These are phyloP conservation scores for Clavariopsis aquatica DNA, from an alignment of 495 filamentous ascomycete genomes.

Conservation along the genomic window DNA sequence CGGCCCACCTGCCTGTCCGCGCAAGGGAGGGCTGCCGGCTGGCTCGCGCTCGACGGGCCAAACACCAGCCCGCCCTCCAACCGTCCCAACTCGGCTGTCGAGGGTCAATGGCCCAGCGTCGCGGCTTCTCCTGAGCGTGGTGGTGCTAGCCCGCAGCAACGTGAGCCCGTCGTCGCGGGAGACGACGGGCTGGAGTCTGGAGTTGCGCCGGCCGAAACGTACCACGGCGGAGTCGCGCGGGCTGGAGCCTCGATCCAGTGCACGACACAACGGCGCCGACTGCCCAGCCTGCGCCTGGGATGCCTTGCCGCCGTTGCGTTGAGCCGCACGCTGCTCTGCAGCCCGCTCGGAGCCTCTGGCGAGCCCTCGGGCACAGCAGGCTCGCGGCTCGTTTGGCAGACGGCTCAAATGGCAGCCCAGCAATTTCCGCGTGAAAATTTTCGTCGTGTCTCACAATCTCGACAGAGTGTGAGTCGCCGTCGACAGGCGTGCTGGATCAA, in stretches of 20 bases:
- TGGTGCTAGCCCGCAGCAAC: neutral
- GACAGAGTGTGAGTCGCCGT: conserved; percentile 1
- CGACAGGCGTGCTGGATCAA: conserved; percentile 22
- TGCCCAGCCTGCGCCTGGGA: conserved; percentile 19
- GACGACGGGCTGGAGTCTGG: conserved; percentile 12
- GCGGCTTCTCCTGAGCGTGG: neutral
- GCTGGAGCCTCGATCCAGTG: conserved; percentile 16
- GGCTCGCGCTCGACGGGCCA: conserved; percentile 13
- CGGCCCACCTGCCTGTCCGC: neutral
- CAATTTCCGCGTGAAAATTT: conserved; percentile 41
- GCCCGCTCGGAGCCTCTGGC: conserved; percentile 25
- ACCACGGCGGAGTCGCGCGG: conserved; percentile 14
- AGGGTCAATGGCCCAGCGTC: neutral
- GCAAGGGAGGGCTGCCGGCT: conserved; percentile 4
- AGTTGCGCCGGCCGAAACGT: conserved; percentile 23
- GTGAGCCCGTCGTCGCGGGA: conserved; percentile 29
- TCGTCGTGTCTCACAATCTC: conserved; percentile 39
- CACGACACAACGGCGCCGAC: conserved; percentile 26
- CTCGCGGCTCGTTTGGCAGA: conserved; percentile 21
- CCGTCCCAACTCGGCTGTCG: conserved; percentile 7
- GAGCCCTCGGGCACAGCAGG: conserved; percentile 4
- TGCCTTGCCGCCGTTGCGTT: conserved; percentile 28
- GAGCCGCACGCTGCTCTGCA: conserved; percentile 37
- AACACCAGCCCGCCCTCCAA: neutral
- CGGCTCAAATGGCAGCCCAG: conserved; percentile 13